phyloP scores from a whole-genome alignment of 768 basidiomycete genomes.

The Lactifluus subvellereus region DNA sequence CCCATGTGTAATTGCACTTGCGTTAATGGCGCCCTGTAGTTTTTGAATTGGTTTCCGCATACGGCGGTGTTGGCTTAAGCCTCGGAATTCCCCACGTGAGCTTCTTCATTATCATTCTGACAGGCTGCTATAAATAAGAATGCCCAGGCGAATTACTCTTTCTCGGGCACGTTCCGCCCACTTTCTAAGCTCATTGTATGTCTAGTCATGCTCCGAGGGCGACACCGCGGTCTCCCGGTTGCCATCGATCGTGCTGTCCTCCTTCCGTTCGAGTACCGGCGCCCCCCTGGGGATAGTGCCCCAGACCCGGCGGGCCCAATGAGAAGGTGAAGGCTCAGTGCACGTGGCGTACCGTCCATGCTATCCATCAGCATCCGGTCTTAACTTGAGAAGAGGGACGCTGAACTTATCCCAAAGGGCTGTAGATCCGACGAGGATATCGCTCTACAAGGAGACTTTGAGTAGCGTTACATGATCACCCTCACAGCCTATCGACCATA shows the following conservation, averaged over 20 bases:
- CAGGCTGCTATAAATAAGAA: conserved; percentile 16
- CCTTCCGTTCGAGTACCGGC: conserved; percentile 57
- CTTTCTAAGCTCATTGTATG: conserved; percentile 86
- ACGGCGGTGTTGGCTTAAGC: conserved; percentile 85
- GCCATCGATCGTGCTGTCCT: conserved; percentile 86
- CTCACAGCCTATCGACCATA: background rate
- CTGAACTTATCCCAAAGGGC: no score
- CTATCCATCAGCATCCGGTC: background rate
- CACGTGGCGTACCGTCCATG: background rate
- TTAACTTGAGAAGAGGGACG: background rate
- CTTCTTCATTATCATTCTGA: background rate
- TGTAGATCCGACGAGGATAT: background rate
- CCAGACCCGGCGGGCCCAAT: background rate
- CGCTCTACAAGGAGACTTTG: background rate
- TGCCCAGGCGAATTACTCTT: conserved; percentile 67
- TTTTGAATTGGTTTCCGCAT: conserved; percentile 84
- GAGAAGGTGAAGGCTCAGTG: conserved; percentile 5
- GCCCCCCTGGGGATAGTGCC: background rate
- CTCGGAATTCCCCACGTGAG: conserved; percentile 79
- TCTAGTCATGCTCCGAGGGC: conserved; percentile 88
- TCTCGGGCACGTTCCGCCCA: conserved; percentile 70
- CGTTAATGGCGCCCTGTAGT: conserved; percentile 37
- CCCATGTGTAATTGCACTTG: conserved; percentile 26
- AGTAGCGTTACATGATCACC: background rate
- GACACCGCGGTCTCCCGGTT: conserved; percentile 83